A percentile compares a stretch with the other conserved stretches of the same genome.
Evolutionary conservation across 345 rosid genomes (phyloP).

Genomic region (Trapa bicornis): DNA sequence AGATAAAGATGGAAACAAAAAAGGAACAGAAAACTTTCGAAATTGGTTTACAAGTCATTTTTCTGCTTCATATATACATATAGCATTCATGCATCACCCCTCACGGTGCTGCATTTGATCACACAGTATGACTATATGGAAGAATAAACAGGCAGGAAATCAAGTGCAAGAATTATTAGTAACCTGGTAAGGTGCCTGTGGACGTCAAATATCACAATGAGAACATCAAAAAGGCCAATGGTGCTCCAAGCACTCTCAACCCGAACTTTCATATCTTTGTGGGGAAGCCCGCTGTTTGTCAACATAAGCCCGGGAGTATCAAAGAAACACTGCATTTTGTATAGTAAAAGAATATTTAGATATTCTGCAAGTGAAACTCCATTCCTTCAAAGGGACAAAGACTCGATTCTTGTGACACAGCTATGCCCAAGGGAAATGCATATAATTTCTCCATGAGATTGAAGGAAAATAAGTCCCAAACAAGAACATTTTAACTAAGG

Average conservation of each 20-base stretch:
- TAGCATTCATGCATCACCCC: too few species aligned
- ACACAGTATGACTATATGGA: not conserved
- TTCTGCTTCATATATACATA: not conserved
- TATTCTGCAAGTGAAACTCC: not conserved
- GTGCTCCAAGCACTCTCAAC: conserved; percentile 81
- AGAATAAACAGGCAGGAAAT: not conserved
- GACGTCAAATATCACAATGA: conserved; percentile 86
- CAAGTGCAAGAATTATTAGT: conserved; percentile 8
- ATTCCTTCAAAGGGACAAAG: not conserved
- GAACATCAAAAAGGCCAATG: conserved; percentile 62
- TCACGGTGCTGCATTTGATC: not conserved
- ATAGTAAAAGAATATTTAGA: not conserved
- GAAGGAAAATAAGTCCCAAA: not conserved
- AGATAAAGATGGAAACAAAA: not conserved
- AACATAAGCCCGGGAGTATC: conserved; percentile 89
- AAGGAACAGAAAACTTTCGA: not conserved
- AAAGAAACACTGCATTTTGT: conserved; percentile 59
- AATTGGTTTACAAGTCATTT: not conserved
- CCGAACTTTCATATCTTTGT: conserved; percentile 54
- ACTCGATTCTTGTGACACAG: not conserved
- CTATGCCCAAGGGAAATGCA: not conserved
- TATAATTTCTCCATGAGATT: not conserved
- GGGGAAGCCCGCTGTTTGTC: conserved; percentile 47
- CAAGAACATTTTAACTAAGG: not conserved
- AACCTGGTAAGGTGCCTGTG: conserved; percentile 80